Evolutionary conservation across 139 green algal genomes (phyloP), one percentile per base, ranked within the genome.

Genomic region (Astrephomene gubernaculifera): DNA sequence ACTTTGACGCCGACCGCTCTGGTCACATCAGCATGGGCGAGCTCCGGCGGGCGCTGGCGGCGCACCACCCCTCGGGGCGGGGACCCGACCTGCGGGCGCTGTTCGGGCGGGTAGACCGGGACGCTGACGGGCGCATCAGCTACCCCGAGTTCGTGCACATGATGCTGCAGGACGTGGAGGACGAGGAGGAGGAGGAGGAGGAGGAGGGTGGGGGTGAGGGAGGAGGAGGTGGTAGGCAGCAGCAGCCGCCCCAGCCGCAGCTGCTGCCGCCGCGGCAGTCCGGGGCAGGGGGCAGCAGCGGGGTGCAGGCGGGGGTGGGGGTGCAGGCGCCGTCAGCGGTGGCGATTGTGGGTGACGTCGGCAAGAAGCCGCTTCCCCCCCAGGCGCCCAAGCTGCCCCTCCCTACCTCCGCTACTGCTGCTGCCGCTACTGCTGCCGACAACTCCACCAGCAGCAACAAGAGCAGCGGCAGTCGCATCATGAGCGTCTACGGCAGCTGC

Each of bases 1-100:
- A 88, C 71, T 91, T 93, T 73, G 90, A 93, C 82, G 78, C 54
- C 25, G 86, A 89, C 61, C 79, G 82, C 68, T 88, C 52, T 14
- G 90, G 90, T 33, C 91, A 79, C 82, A 91, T 93, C 82, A 90
- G 72, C 0, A 5, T 71, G 2, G 85, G 88, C 45, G 88, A 89
- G 88, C 60, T 91, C 67, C 54, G 79, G 49, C 19, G 10, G 24
- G 88, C 88, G 17, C 68, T 91, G 79, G 65, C 78, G 61, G 31
- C n/a, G 33, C 78, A 84, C 78, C 61, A 80, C 53, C 52, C 67
- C 6, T 54, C 44, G 41, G 68, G 61, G 22, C 49, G 68, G 67
- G 85, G 61, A 43, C 60, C 54, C 12, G 63, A 84, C 33, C 63
- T 39, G 27, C 79, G 78, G 79, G 45, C 65, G 45, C 79, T 86